phyloP scores from a whole-genome alignment of 2,329 filamentous ascomycete species.

The Raffaelea deltoideospora region DNA sequence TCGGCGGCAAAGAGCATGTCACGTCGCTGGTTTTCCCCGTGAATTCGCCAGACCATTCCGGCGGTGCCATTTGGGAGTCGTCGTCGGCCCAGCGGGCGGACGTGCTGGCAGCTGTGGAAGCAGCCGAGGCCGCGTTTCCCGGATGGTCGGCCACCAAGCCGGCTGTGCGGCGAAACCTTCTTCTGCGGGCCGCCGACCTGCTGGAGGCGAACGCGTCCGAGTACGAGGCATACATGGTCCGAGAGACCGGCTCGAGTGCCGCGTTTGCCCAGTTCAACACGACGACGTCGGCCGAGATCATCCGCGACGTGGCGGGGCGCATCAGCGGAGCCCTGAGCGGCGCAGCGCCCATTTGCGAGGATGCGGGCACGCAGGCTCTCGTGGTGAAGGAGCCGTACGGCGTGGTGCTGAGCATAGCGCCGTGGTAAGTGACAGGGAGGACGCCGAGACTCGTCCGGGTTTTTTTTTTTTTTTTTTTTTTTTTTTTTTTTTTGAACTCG shows the following conservation, averaged over 20 bases:
- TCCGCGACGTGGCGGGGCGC: slow-evolving; percentile 22
- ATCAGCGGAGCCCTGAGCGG: slow-evolving; percentile 7
- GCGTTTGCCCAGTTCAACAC: slow-evolving; percentile 28
- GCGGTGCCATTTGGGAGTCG: slow-evolving; percentile 44
- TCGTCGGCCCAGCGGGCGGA: slow-evolving; percentile 36
- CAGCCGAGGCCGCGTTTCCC: slow-evolving; percentile 57
- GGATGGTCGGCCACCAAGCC: slow-evolving; percentile 63
- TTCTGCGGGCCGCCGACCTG: slow-evolving; percentile 60
- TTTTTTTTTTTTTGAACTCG: slow-evolving; percentile 22
- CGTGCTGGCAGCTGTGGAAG: slow-evolving; percentile 57
- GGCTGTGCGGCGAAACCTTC: slow-evolving; percentile 60
- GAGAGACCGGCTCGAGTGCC: slow-evolving; percentile 26
- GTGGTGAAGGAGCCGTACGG: slow-evolving; percentile 48
- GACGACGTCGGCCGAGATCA: slow-evolving; percentile 8
- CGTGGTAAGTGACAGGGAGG: too few species aligned
- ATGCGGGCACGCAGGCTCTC: slow-evolving; percentile 42
- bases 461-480: too few species aligned
- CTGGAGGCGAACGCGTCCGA: slow-evolving; percentile 31
- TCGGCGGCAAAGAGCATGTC: too few species aligned
- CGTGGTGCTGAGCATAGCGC: not conserved
- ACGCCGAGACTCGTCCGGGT: too few species aligned
- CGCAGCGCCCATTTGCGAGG: slow-evolving; percentile 17
- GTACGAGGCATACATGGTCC: slow-evolving; percentile 19
- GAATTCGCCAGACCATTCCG: not conserved
- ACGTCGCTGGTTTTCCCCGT: too few species aligned